Evolutionary conservation across 106 monocot genomes (phyloP), one percentile per base, ranked within the genome.

Genomic region (Allium cepa): DNA sequence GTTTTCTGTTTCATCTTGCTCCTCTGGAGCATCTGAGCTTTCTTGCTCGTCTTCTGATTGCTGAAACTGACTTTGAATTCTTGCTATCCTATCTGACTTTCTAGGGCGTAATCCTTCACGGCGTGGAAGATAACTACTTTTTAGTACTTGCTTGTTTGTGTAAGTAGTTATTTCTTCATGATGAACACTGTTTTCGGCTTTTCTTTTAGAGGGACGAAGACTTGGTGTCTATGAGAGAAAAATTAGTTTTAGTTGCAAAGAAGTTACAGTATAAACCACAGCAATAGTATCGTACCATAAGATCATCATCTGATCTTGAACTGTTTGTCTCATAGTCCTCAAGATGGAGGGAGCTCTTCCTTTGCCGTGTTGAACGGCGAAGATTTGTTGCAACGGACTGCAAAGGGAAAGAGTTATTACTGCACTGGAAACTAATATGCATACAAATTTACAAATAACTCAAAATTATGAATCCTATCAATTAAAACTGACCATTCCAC

Each of bases 281-380:
- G 82, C 69, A 67, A 78, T 68, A 73, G 77, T 84, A 79, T 76
- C 85, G 83, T 78, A 97, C 96, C 92, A 99, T 93, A 74, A 99
- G 75, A 73, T 99, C 99, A 63, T 92, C 79, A 88, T 99, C 92
- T 60, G 90, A 77, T 69, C 90, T 76, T 47, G 99, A 99, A 70
- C 90, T 93, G 74, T 93, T 87, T 14, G 90, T 90, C 65, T 85
- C 94, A 81, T 93, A 99, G 50, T 89, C 93, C 63, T 93, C 93
- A 50, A 99, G 67, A 80, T 90, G 82, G 72, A 81, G 81, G 50
- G 99, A 79, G 63, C 87, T 77, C 73, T 93, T 99, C 73, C 99
- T 90, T 78, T 90, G 92, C 73, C 99, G 82, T 67, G 93, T 99
- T 59, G 99, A 99, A 47, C 99, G 93, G 36, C 90, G 92, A 68